These are phyloP conservation scores for Klebsormidium nitens DNA, from an alignment of 139 green algal genomes.

Conservation along the genomic window DNA sequence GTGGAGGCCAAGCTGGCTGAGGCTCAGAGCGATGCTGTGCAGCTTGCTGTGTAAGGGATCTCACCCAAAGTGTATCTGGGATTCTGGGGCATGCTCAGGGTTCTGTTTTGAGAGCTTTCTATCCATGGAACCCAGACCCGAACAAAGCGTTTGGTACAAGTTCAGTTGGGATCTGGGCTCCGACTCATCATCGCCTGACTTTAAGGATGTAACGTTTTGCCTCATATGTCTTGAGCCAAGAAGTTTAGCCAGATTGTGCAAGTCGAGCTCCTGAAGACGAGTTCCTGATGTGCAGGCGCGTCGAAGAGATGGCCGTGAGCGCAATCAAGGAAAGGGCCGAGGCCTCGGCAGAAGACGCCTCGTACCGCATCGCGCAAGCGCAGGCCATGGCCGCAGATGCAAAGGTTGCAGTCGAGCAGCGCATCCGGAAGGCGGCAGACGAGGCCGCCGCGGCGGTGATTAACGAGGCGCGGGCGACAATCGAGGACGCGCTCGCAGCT, in stretches of 20 bases:
- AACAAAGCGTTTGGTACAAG: too few relatives aligned
- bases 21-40: conserved; percentile 13
- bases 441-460: conserved; percentile 26
- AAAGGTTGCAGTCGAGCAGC: conserved; percentile 5
- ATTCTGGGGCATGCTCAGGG: too few relatives aligned
- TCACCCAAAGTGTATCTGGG: too few relatives aligned
- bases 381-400: conserved; percentile 7
- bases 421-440: conserved; percentile 23
- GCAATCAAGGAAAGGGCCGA: conserved; percentile 17
- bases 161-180: too few relatives aligned
- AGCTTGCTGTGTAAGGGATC: conserved; percentile 30
- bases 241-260: too few relatives aligned
- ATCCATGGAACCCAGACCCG: too few relatives aligned
- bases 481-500: conserved; percentile 23
- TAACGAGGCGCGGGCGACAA: conserved; percentile 25
- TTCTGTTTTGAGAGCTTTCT: too few relatives aligned
- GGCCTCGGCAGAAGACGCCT: conserved; percentile 9
- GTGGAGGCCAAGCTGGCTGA: conserved; percentile 18
- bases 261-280: too few relatives aligned
- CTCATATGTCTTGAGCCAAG: too few relatives aligned
- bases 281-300: too few relatives aligned
- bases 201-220: too few relatives aligned
- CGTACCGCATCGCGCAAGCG: conserved; percentile 16
- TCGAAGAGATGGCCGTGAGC: conserved; percentile 28
- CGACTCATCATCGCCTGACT: too few relatives aligned